Evolutionary conservation across 805 yeast species (phyloP).

Genomic region (Ogataea ramenticola): DNA sequence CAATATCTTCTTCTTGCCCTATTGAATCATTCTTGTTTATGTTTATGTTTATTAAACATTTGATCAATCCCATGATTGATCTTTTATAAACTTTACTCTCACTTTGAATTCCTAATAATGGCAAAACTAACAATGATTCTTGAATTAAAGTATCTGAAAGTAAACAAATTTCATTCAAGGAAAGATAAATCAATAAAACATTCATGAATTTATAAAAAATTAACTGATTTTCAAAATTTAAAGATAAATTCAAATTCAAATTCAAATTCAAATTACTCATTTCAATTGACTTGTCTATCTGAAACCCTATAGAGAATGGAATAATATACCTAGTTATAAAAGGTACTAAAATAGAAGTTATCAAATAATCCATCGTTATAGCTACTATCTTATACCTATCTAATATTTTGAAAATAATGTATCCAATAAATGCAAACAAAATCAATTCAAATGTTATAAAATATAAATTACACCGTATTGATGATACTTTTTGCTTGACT

Average conservation of each 20-base stretch:
- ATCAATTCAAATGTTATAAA: too few relatives aligned
- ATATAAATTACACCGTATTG: too few relatives aligned
- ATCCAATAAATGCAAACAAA: too few relatives aligned
- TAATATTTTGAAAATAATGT: too few relatives aligned
- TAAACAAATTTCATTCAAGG: constrained; percentile 12
- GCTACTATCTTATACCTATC: too few relatives aligned
- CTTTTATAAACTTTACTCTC: constrained; percentile 26
- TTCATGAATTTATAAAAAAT: not conserved
- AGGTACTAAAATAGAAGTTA: not conserved
- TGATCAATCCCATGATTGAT: constrained; percentile 6
- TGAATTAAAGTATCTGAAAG: constrained; percentile 28
- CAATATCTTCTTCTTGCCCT: not conserved
- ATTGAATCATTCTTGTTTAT: not conserved
- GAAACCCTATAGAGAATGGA: not conserved
- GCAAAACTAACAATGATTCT: constrained; percentile 38
- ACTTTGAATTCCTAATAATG: constrained; percentile 40
- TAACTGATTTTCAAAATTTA: not conserved
- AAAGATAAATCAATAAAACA: not conserved
- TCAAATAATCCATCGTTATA: too few relatives aligned
- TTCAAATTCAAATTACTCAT: too few relatives aligned
- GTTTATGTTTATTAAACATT: not conserved
- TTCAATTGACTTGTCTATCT: not conserved
- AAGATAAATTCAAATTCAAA: not conserved
- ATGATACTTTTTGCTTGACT: too few relatives aligned
- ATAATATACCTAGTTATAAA: not conserved